Percentiles rank a stretch among this genome's conserved stretches.
Evolutionary conservation across 1,284 basidiomycete species (phyloP).

Genomic region (Phaffia rhodozyma): DNA sequence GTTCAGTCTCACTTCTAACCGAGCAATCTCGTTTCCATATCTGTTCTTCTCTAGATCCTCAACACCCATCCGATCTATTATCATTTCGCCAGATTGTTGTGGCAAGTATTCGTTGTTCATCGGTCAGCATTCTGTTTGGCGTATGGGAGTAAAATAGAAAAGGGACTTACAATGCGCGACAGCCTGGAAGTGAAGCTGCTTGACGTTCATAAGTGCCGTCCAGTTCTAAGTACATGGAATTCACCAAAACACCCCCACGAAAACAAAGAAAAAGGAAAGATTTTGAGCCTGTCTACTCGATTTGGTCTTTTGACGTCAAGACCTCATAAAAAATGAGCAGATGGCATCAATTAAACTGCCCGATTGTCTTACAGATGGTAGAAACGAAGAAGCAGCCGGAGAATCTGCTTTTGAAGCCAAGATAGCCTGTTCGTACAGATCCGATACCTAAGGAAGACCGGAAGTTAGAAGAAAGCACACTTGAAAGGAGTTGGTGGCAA

Average conservation of each 20-base stretch:
- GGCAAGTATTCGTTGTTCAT: too few species aligned
- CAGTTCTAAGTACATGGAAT: slow-evolving; percentile 47
- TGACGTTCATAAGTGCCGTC: slow-evolving; percentile 70
- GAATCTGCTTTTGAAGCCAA: slow-evolving; percentile 44
- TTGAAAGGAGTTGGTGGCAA: neutral
- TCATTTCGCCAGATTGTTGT: neutral
- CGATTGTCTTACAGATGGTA: slow-evolving; percentile 29
- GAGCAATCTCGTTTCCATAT: slow-evolving; percentile 47
- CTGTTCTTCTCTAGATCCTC: slow-evolving; percentile 79
- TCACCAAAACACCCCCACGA: too few species aligned
- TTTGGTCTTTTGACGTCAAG: slow-evolving; percentile 21
- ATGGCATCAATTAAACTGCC: neutral
- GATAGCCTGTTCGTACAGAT: slow-evolving; percentile 52
- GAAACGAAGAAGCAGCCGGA: slow-evolving; percentile 32
- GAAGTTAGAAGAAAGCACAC: neutral
- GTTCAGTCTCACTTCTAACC: slow-evolving; percentile 38
- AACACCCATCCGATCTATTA: slow-evolving; percentile 58
- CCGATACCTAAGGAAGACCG: slow-evolving; percentile 43
- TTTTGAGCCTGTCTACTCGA: neutral
- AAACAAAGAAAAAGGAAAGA: too few species aligned
- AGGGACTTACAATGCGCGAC: slow-evolving; percentile 56
- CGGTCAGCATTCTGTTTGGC: neutral
- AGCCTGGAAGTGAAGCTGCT: slow-evolving; percentile 74
- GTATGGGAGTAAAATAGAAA: too few species aligned
- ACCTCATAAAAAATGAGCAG: neutral